Conservation (phyloP, 176 grass and related monocot species). For the Triticum aestivum region IWGSC_CS_RefSeq_v2.1 NC_057807.1:691272064-691272563, state of each 20-base stretch:
- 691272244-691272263: not conserved
- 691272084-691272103: no score
- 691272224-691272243: slow-evolving; percentile 2
- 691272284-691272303: not conserved
- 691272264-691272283: not conserved
- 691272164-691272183: no score
- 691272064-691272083: no score
- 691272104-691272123: no score
- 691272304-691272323: not conserved
- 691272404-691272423: slow-evolving; percentile 28
- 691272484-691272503: slow-evolving; percentile 8
- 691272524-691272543: slow-evolving; percentile 66
- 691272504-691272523: slow-evolving; percentile 40
- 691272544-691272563: slow-evolving; percentile 47
- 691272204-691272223: no score
- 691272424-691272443: not conserved
- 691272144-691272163: no score
- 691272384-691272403: slow-evolving; percentile 75
- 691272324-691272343: slow-evolving; percentile 24
- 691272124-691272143: no score
- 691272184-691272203: no score
- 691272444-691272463: not conserved
- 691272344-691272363: slow-evolving; percentile 15
- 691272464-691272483: not conserved
- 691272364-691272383: slow-evolving; percentile 45